phyloP scores from a whole-genome alignment of 1,284 basidiomycete genomes.

The Puccinia novopanici region DNA sequence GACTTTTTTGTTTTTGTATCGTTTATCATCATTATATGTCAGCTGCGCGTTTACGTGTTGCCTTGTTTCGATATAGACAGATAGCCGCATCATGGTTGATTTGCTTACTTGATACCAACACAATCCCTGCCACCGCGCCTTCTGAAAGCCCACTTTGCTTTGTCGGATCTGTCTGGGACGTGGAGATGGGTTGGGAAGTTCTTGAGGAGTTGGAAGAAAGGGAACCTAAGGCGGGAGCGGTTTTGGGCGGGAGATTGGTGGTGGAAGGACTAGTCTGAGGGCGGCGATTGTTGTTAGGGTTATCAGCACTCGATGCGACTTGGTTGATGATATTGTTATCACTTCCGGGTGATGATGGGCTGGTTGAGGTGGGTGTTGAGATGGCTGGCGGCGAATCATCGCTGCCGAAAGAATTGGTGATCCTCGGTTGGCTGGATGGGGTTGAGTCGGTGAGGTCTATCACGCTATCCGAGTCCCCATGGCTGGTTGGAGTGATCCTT shows the following conservation, averaged over 20 bases:
- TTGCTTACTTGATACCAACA: conserved; percentile 18
- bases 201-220: background rate
- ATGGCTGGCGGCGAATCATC: background rate
- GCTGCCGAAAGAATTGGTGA: background rate
- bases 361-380: background rate
- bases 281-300: too few species aligned
- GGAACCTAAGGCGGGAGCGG: background rate
- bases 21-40: background rate
- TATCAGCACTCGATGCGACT: background rate
- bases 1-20: background rate
- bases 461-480: background rate
- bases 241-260: conserved; percentile 1
- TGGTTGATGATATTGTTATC: background rate
- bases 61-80: too few species aligned
- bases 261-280: conserved; percentile 11
- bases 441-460: background rate
- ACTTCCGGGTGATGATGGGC: background rate
- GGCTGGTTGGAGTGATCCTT: background rate
- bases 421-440: background rate
- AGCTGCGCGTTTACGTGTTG: too few species aligned
- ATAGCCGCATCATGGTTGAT: too few species aligned
- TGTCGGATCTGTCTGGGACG: background rate
- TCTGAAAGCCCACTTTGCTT: background rate
- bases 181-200: background rate
- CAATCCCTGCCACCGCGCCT: conserved; percentile 5